Base-by-base conservation (phyloP, 208 protist genomes). In the Angomonas ambiguus region DNA sequence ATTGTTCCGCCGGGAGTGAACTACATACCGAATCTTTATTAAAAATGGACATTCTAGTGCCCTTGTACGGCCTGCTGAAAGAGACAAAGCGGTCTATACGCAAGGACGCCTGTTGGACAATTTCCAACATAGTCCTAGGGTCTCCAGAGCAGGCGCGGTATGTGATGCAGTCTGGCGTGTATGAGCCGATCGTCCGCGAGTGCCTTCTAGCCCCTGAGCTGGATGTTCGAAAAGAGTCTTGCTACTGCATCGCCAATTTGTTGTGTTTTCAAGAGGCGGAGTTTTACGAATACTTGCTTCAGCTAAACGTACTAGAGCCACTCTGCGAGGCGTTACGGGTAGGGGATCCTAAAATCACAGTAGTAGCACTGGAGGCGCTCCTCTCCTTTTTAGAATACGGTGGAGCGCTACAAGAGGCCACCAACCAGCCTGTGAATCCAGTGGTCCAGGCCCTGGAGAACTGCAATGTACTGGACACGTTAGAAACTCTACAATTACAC, bases 101-200 rank as follows among this genome's bases (percentile, higher is more conserved):
- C 22, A 99, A 99, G 83, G 98, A 99, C 77, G 91, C 96, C 22
- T 99, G 97, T 82, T 99, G 98, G 98, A 98, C 98, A 5, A 87
- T 99, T 59, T 99, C 97, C 13, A 99, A 99, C 91, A 99, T 99
- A 56, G 98, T 97, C 20, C 98, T 98, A 4, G 98, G 98, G 55
- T 97, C 75, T 74, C 49, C 69, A 2, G 55, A 78, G 13, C 98
- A 99, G 81, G 97, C 99, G 53, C 91, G 99, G 53, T 77, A 82
- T 0, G 78, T 98, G 32, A 88, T 98, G 32, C 74, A 87, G 18
- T 69, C 83, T 57, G 84, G 94, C 62, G 77, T 99, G 48, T 96
- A 99, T 65, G 72, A 86, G 24, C 74, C 99, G 16, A 82, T 99
- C 32, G 71, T 98, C 42, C 45, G 24, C 13, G 63, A 93, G 18